These are phyloP conservation scores for Trichoderma sp. DNA, from an alignment of 2,329 filamentous ascomycete genomes.

Conservation along the genomic window DNA sequence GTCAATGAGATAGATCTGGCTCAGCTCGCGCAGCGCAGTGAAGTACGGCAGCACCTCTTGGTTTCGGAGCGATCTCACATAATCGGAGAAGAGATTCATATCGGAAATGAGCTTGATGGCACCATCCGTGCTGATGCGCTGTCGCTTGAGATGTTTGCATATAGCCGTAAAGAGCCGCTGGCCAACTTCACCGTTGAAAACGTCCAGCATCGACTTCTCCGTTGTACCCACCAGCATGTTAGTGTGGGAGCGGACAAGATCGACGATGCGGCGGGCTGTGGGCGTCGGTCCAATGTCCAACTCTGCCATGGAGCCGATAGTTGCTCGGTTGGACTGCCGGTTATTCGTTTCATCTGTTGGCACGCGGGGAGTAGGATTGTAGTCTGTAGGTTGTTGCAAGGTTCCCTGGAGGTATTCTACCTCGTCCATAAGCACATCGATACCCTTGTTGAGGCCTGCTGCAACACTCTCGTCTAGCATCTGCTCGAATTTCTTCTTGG, in stretches of 20 bases:
- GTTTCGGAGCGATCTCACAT: conserved; percentile 79
- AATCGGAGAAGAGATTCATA: conserved; percentile 90
- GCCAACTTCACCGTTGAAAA: conserved; percentile 97
- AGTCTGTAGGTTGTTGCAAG: conserved; percentile 82
- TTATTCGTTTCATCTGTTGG: conserved; percentile 17
- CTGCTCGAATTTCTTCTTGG: conserved; percentile 98
- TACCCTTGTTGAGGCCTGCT: conserved; percentile 93
- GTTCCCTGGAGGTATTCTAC: conserved; percentile 94
- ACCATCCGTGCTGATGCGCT: conserved; percentile 86
- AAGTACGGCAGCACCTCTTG: conserved; percentile 86
- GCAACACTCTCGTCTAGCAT: conserved; percentile 98
- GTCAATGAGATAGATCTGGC: conserved; percentile 94
- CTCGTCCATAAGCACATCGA: conserved; percentile 97
- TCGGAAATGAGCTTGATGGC: conserved; percentile 93
- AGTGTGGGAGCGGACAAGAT: conserved; percentile 85
- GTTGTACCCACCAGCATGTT: conserved; percentile 92
- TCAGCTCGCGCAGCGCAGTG: conserved; percentile 84
- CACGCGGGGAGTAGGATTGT: conserved; percentile 65
- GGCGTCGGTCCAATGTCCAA: conserved; percentile 67
- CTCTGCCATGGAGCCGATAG: conserved; percentile 35
- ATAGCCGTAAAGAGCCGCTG: conserved; percentile 87
- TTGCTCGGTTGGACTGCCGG: conserved; percentile 16
- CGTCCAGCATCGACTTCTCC: conserved; percentile 96
- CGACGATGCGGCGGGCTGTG: conserved; percentile 78
- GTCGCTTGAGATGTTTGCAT: conserved; percentile 96